Percentiles rank a stretch among this genome's conserved stretches.
Evolutionary conservation across 2,329 filamentous ascomycete species (phyloP).

Genomic region (Cytospora leucostoma): DNA sequence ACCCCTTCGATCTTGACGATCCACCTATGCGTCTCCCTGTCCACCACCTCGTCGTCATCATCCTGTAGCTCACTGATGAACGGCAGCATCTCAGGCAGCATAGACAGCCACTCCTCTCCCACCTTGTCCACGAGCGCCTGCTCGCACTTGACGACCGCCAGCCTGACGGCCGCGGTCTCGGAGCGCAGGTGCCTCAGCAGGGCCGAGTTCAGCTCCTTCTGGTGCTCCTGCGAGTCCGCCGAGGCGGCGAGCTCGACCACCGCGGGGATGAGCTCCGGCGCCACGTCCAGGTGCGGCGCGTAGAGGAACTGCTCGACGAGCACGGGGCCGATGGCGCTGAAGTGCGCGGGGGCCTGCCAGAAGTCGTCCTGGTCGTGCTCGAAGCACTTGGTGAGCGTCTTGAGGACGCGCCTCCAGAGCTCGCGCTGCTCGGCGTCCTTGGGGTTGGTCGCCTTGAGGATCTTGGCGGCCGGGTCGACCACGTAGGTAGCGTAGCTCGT

Average conservation of each 20-base stretch:
- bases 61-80: conserved; percentile 95
- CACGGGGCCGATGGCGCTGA: conserved; percentile 68
- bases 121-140: conserved; percentile 76
- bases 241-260: conserved; percentile 79
- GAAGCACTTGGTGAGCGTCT: conserved; percentile 74
- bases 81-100: conserved; percentile 93
- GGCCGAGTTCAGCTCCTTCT: conserved; percentile 80
- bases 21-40: conserved; percentile 87
- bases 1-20: conserved; percentile 87
- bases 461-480: conserved; percentile 70
- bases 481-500: conserved; percentile 89
- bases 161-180: conserved; percentile 68
- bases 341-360: conserved; percentile 91
- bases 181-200: conserved; percentile 79
- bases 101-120: conserved; percentile 89
- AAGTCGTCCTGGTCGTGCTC: conserved; percentile 92
- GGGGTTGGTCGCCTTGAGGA: conserved; percentile 53
- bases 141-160: conserved; percentile 82
- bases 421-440: conserved; percentile 53
- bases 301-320: conserved; percentile 67
- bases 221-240: conserved; percentile 82
- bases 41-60: conserved; percentile 92
- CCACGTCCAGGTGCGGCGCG: conserved; percentile 46
- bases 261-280: conserved; percentile 65
- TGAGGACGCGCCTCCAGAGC: conserved; percentile 71